Percentiles rank a stretch among this genome's conserved stretches.
Evolutionary conservation across 306 rosid genomes (phyloP).

Genomic region (Malus sieversii): DNA sequence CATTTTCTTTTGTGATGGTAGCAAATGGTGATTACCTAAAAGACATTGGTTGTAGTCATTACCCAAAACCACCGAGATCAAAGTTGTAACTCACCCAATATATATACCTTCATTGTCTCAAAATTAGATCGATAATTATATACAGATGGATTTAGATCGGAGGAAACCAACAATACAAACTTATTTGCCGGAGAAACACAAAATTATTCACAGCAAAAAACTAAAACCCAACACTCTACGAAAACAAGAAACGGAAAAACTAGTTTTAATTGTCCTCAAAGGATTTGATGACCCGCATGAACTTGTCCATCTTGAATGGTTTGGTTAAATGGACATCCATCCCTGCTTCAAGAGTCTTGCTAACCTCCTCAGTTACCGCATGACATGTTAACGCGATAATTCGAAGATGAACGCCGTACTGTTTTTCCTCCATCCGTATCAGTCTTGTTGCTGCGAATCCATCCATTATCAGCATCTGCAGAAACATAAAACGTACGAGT

Average conservation of each 20-base stretch:
- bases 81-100: no score
- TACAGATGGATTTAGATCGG: no score
- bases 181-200: no score
- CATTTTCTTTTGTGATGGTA: no score
- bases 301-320: constrained; percentile 28
- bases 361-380: constrained; percentile 19
- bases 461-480: constrained; percentile 54
- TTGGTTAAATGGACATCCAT: constrained; percentile 52
- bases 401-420: constrained; percentile 29
- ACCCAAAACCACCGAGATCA: no score
- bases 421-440: constrained; percentile 45
- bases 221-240: no score
- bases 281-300: constrained; percentile 34
- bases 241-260: background rate
- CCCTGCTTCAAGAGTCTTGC: constrained; percentile 30
- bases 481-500: background rate
- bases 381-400: constrained; percentile 57
- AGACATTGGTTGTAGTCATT: no score
- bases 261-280: background rate
- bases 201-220: no score
- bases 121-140: background rate
- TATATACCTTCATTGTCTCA: no score
- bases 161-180: no score
- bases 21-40: no score
- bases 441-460: constrained; percentile 48